These are phyloP conservation scores for Nicotiana noctiflora DNA, from an alignment of 257 asterid species.

Conservation along the genomic window DNA sequence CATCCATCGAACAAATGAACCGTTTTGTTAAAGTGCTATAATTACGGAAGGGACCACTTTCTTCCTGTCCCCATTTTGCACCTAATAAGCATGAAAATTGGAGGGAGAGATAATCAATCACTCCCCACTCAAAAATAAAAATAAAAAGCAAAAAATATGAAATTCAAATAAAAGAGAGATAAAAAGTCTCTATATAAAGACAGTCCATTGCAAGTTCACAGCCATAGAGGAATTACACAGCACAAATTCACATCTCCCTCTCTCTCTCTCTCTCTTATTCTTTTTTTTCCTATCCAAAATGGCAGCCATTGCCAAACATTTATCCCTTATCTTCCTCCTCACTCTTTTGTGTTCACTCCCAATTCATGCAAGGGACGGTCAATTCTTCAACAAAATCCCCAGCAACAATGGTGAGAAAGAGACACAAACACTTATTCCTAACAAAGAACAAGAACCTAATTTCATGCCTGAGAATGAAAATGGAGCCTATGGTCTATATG, in stretches of 20 bases:
- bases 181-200: slow-evolving; percentile 38
- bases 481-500: slow-evolving; percentile 63
- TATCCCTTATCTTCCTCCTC: slow-evolving; percentile 43
- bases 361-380: slow-evolving; percentile 70
- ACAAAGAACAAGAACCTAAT: slow-evolving; percentile 37
- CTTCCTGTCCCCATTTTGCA: slow-evolving; percentile 34
- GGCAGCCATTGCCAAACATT: slow-evolving; percentile 41
- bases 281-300: slow-evolving; percentile 17
- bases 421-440: slow-evolving; percentile 10
- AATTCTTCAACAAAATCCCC: slow-evolving; percentile 66
- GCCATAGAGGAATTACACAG: background rate
- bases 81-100: slow-evolving; percentile 34
- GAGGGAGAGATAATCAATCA: background rate
- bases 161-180: background rate
- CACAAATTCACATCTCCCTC: slow-evolving; percentile 5
- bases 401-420: slow-evolving; percentile 21
- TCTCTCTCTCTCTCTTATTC: slow-evolving; percentile 2
- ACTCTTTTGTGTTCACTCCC: slow-evolving; percentile 29
- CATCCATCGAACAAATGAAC: slow-evolving; percentile 3
- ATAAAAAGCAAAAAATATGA: background rate
- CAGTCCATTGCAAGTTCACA: slow-evolving; percentile 17
- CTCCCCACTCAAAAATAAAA: background rate
- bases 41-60: slow-evolving; percentile 23
- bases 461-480: slow-evolving; percentile 54
- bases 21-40: slow-evolving; percentile 12